phyloP scores from a whole-genome alignment of 441 rosid genomes.

The Sinapis alba region DNA sequence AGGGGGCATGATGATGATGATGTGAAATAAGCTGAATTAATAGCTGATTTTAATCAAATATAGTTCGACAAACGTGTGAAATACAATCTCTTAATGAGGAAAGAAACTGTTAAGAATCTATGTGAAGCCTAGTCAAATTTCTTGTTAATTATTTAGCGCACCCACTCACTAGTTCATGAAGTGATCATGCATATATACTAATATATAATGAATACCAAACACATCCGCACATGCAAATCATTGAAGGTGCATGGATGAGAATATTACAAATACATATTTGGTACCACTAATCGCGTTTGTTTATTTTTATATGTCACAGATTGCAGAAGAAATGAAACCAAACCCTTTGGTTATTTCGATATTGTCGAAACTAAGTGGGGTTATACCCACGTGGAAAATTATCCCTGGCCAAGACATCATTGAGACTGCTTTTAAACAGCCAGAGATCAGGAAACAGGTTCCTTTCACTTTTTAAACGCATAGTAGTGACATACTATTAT shows the following conservation, averaged over 20 bases:
- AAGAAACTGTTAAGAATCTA: too few relatives aligned
- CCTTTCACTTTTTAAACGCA: neutral
- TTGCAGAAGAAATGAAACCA: constrained; percentile 80
- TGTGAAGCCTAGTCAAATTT: neutral
- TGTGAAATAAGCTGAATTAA: constrained; percentile 24
- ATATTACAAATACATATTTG: neutral
- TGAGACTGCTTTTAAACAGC: constrained; percentile 70
- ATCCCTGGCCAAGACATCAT: constrained; percentile 71
- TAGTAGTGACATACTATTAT: neutral
- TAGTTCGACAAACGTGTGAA: neutral
- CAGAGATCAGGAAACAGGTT: constrained; percentile 70
- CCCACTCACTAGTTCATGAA: neutral
- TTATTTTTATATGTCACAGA: constrained; percentile 40
- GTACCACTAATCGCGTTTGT: neutral
- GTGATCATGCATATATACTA: neutral
- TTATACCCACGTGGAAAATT: constrained; percentile 80
- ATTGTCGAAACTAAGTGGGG: constrained; percentile 49
- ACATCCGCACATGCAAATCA: neutral
- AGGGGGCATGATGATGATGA: constrained; percentile 21
- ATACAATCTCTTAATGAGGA: neutral
- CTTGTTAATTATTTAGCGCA: neutral
- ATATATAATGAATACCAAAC: neutral
- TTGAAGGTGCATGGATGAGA: neutral
- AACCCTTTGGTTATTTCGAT: constrained; percentile 47
- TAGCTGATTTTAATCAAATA: neutral